Evolutionary conservation across 495 filamentous ascomycete species (phyloP), one percentile per base, ranked within the genome.

Genomic region (Margaritispora aquatica): DNA sequence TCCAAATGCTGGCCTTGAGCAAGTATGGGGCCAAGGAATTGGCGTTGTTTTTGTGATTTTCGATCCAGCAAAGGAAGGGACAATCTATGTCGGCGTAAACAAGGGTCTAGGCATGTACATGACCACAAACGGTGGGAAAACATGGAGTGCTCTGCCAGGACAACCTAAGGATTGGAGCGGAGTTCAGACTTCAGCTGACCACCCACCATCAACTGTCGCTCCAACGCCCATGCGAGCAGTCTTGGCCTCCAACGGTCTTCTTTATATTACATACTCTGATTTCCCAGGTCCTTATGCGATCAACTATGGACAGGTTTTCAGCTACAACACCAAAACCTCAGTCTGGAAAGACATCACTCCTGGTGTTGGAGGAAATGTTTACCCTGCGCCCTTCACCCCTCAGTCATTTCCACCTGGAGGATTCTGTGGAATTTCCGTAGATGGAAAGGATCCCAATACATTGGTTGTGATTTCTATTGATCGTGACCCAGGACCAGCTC

Each of bases 401-500:
- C 52, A 54, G 17, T 15, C 52, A n/a, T 54, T 31, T 13, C 52
- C 27, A n/a, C 29, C 52, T 19, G 52, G 52, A 54, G 52, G 54
- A 26, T 56, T 47, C 23, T 56, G 54, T 27, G 54, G 54, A 20
- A 26, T 56, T n/a, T 26, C 21, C 22, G 54, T 56, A 17, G 54
- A 56, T 27, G n/a, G 31, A 15, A 56, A 56, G 0, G 54, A 56
- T 48, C 54, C 54, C 1, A 47, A 56, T 24, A 56, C 54, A 29
- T 48, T 56, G 0, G 54, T 56, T 19, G 54, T 56, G 0, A 22
- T 56, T 34, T 36, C 54, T 9, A 22, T 56, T 48, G 54, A 56
- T 47, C 54, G 54, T 46, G 54, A 56, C 22, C 54, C 54, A 34
- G 54, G 54, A 13, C 54, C 54, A 56, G 54, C 54, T 20, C 54